Evolutionary conservation across 768 basidiomycete species (phyloP).

Genomic region (Tylopilus rubrobrunneus): DNA sequence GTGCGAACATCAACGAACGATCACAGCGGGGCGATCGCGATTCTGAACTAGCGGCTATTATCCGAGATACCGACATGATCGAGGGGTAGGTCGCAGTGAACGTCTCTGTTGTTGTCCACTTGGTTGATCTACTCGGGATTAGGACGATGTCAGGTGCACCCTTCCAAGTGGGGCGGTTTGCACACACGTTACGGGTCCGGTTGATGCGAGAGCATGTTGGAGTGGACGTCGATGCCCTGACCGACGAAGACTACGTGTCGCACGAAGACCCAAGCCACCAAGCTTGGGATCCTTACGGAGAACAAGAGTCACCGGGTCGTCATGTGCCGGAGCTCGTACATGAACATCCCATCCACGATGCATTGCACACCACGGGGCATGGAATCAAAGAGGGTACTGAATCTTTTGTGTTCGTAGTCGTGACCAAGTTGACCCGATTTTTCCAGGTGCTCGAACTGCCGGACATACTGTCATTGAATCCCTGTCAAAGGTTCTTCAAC

Average conservation of each 20-base stretch:
- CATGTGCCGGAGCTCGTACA: conserved; percentile 44
- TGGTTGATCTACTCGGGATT: conserved; percentile 1
- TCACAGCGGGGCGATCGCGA: conserved; percentile 95
- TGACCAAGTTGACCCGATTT: conserved; percentile 2
- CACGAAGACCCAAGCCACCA: conserved; percentile 43
- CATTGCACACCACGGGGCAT: conserved; percentile 37
- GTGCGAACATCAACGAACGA: conserved; percentile 95
- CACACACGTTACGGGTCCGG: conserved; percentile 88
- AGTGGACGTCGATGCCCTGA: conserved; percentile 85
- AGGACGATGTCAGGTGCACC: conserved; percentile 94
- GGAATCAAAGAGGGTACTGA: conserved; percentile 49
- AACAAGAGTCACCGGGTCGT: conserved; percentile 49
- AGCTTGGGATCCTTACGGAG: conserved; percentile 71
- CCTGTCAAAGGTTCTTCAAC: no score
- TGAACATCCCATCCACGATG: conserved; percentile 29
- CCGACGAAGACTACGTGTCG: conserved; percentile 67
- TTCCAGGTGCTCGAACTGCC: conserved; percentile 32
- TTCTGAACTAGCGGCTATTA: conserved; percentile 90
- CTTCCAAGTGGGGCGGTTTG: conserved; percentile 95
- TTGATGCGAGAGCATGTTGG: conserved; percentile 98
- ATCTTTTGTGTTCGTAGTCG: neutral
- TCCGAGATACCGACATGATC: conserved; percentile 96
- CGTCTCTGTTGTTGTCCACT: neutral
- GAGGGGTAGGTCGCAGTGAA: conserved; percentile 58
- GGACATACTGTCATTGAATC: no score